Evolutionary conservation across 164 flowering plant species (phyloP).

Genomic region (Piper betle): DNA sequence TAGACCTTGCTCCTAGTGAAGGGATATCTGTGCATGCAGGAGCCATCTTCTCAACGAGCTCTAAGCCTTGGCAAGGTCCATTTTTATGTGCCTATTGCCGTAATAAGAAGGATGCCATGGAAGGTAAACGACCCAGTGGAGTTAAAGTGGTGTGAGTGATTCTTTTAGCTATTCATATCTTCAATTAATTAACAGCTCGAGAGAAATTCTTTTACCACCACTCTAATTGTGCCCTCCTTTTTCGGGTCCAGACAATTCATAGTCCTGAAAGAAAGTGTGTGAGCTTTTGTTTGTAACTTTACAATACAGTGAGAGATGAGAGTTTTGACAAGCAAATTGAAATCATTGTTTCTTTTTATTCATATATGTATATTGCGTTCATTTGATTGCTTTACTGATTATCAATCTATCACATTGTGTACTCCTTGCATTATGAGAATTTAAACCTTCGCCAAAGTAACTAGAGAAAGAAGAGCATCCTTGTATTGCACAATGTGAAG

Average conservation of each 20-base stretch:
- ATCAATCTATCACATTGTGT: too few species aligned
- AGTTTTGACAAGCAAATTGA: too few species aligned
- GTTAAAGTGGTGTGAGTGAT: slow-evolving; percentile 32
- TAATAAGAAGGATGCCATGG: slow-evolving; percentile 74
- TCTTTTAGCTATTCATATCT: neutral
- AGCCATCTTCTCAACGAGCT: slow-evolving; percentile 67
- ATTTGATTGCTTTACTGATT: too few species aligned
- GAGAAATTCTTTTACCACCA: neutral
- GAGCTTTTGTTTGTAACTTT: too few species aligned
- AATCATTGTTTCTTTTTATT: too few species aligned
- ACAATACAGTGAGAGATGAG: too few species aligned
- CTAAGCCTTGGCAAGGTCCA: slow-evolving; percentile 93
- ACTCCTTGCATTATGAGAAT: too few species aligned
- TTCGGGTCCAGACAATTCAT: neutral
- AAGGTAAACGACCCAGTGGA: slow-evolving; percentile 69
- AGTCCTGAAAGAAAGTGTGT: too few species aligned
- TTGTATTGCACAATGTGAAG: too few species aligned
- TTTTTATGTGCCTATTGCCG: slow-evolving; percentile 67
- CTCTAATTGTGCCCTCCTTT: slow-evolving; percentile 2
- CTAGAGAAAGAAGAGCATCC: too few species aligned
- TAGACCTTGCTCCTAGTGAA: slow-evolving; percentile 75
- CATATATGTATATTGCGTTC: too few species aligned
- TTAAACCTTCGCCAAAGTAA: too few species aligned
- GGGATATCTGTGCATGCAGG: slow-evolving; percentile 90
- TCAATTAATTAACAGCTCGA: neutral